A percentile compares a stretch with the other conserved stretches of the same genome.
These are phyloP conservation scores for Scheffersomyces cryptocercus DNA, from an alignment of 1,139 yeast species.

Conservation along the genomic window DNA sequence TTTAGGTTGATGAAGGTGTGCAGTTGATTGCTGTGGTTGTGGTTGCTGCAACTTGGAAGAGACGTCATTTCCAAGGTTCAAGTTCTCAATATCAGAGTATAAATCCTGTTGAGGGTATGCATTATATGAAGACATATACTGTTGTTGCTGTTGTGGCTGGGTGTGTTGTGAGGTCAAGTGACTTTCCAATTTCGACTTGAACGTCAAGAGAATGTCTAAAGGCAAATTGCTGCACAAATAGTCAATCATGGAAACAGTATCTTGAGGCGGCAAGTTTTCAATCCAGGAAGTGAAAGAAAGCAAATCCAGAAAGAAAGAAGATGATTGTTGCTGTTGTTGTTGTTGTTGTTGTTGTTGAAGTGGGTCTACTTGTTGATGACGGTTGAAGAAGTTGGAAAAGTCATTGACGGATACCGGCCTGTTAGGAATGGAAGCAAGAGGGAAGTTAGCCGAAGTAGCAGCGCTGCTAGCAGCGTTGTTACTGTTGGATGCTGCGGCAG, in stretches of 20 bases:
- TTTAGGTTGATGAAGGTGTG: constrained; percentile 38
- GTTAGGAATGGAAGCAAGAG: constrained; percentile 32
- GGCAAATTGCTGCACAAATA: constrained; percentile 53
- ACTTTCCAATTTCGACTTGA: constrained; percentile 39
- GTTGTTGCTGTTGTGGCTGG: constrained; percentile 11
- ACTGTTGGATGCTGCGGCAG: constrained; percentile 1
- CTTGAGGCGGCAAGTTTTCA: constrained; percentile 54
- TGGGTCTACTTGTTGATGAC: constrained; percentile 19
- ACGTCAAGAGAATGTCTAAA: constrained; percentile 49
- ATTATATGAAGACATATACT: constrained; percentile 3
- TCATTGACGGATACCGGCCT: constrained; percentile 50
- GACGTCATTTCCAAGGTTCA: constrained; percentile 20
- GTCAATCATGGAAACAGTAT: constrained; percentile 60
- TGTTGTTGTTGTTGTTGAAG: constrained; percentile 14
- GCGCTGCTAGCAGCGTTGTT: constrained; percentile 3
- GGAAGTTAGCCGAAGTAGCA: constrained; percentile 14
- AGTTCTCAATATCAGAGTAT: constrained; percentile 30
- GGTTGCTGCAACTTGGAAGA: background rate
- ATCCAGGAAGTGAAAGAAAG: constrained; percentile 62
- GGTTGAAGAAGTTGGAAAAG: constrained; percentile 31
- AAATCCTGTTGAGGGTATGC: constrained; percentile 17
- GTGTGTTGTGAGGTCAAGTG: constrained; percentile 28
- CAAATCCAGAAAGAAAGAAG: constrained; percentile 43
- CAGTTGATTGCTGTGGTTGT: constrained; percentile 8
- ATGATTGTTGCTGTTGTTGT: constrained; percentile 12